A percentile compares a stretch with the other conserved stretches of the same genome.
These are phyloP conservation scores for Solanum tarapatanum DNA, from an alignment of 257 asterid species.

Conservation along the genomic window DNA sequence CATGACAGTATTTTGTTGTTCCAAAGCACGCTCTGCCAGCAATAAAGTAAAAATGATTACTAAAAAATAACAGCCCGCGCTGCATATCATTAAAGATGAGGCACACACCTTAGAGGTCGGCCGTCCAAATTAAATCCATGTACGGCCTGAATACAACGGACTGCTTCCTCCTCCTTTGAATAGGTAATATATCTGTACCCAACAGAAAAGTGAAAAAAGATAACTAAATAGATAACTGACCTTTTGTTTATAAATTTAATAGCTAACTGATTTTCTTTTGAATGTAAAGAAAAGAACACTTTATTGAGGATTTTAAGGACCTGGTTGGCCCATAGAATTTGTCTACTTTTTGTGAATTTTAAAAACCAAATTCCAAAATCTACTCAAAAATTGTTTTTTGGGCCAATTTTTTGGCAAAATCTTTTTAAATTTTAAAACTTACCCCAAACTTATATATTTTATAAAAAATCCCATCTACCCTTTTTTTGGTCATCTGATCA, in stretches of 20 bases:
- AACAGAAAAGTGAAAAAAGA: neutral
- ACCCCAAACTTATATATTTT: neutral
- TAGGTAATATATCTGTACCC: slow-evolving; percentile 71
- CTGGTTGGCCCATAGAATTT: neutral
- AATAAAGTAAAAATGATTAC: slow-evolving; percentile 11
- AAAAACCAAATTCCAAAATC: neutral
- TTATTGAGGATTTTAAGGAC: neutral
- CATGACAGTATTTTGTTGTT: slow-evolving; percentile 86
- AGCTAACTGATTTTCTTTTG: neutral
- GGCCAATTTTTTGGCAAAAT: neutral
- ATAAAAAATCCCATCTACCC: neutral
- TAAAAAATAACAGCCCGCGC: neutral
- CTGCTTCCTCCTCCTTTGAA: slow-evolving; percentile 88
- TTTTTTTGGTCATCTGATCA: neutral
- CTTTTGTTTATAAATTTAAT: neutral
- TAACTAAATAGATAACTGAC: neutral
- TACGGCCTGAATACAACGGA: slow-evolving; percentile 87
- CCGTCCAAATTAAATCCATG: slow-evolving; percentile 87
- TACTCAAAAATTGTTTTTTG: neutral
- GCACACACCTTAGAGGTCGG: slow-evolving; percentile 55
- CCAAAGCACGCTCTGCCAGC: slow-evolving; percentile 85
- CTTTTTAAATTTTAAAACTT: neutral
- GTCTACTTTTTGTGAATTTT: neutral
- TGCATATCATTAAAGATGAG: neutral
- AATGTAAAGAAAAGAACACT: neutral